Evolutionary conservation across 2,329 filamentous ascomycete species (phyloP), one percentile per base, ranked within the genome.

Genomic region (Cercospora berteroae): DNA sequence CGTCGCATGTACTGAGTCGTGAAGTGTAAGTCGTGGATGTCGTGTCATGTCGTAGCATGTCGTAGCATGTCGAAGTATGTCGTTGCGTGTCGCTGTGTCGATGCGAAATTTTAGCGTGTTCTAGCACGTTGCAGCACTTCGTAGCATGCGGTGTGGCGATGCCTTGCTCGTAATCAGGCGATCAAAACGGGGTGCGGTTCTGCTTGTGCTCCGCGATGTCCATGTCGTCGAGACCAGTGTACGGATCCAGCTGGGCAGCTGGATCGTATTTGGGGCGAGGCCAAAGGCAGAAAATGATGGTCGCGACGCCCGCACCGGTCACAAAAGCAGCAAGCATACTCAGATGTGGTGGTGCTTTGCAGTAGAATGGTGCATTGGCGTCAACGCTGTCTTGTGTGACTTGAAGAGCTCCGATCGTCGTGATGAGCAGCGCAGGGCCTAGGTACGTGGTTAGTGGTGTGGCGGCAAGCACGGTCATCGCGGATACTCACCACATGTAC

Each of bases 121-220:
- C 5, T 56, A 33, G 29, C 29, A 58, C 5, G 29, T 23, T 23
- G 55, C 20, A 50, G 20, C 10, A 50, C 20, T 20, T 50, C 44
- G 20, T 50, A 50, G 44, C 10, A 50, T 50, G 44, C 20, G 5
- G 10, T 59, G 36, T 36, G 9, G 16, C 29, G 33, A 52, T 13
- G 60, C 29, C 20, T 3, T 52, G 16, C 5, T 52, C 18, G 25
- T 62, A 6, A 48, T 20, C 13, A 23, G 27, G 18, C 20, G 16
- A 31, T 55, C 23, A 63, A 13, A 6, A 18, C 12, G 18, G 27
- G 16, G 2, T 63, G 20, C 16, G 61, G 13, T 42, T 56, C 4
- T 29, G 50, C 31, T 57, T 57, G 23, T 63, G 61, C 61, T 63
- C 61, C n/a, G 29, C 36, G 29, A 63, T 27, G 10, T 63, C 61